Conservation (phyloP, 2,329 filamentous ascomycete species). For the Eutypa lata region DNA sequence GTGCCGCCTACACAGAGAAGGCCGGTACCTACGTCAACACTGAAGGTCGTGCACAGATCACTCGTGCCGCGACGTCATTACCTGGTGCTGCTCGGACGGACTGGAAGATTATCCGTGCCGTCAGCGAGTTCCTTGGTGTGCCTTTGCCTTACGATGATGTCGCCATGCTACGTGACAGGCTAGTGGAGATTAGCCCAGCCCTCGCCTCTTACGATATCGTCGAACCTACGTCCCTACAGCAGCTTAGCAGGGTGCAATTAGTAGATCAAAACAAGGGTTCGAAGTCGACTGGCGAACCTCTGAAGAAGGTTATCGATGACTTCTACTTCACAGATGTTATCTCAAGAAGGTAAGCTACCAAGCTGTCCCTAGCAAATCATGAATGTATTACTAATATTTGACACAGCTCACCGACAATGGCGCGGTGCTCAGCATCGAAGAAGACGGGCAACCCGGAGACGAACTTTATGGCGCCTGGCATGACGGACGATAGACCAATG, state of each 20-base stretch:
- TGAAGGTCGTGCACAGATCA: slow-evolving; percentile 93
- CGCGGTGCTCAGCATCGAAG: slow-evolving; percentile 92
- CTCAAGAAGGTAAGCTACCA: slow-evolving; percentile 74
- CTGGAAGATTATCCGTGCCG: slow-evolving; percentile 97
- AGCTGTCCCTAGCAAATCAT: slow-evolving; percentile 10
- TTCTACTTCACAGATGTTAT: slow-evolving; percentile 99
- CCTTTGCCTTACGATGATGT: slow-evolving; percentile 93
- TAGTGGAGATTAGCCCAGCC: slow-evolving; percentile 91
- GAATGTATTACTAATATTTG: slow-evolving; percentile 9
- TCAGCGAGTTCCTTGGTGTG: slow-evolving; percentile 83
- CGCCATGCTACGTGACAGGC: slow-evolving; percentile 82
- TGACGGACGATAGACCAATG: slow-evolving; percentile 60
- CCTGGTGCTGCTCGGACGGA: slow-evolving; percentile 90
- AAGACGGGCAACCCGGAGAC: slow-evolving; percentile 73
- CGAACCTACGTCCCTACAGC: slow-evolving; percentile 71
- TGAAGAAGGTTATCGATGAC: slow-evolving; percentile 87
- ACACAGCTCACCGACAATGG: slow-evolving; percentile 93
- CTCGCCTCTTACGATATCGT: slow-evolving; percentile 88
- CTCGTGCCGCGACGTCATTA: slow-evolving; percentile 81
- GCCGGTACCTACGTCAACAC: slow-evolving; percentile 96
- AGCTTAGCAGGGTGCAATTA: slow-evolving; percentile 88
- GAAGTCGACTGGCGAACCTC: slow-evolving; percentile 65
- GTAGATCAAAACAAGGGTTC: slow-evolving; percentile 94
- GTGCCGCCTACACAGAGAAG: slow-evolving; percentile 96
- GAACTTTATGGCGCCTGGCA: slow-evolving; percentile 74